Conservation (phyloP, 352 stramenopile genomes). For the Phytopythium litorale region DNA sequence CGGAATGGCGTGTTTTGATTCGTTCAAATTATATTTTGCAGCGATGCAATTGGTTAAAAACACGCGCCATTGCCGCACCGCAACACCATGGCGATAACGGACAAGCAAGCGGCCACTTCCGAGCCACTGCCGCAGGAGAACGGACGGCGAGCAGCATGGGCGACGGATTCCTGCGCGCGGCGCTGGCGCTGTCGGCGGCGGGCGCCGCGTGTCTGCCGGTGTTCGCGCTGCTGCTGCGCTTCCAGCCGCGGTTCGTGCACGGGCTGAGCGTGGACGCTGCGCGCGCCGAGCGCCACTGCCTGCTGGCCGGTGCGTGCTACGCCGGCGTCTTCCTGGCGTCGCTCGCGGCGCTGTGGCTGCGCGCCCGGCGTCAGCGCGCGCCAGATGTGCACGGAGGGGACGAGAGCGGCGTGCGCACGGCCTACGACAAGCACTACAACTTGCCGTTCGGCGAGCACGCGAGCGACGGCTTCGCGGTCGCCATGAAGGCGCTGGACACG, state of each 20-base stretch:
- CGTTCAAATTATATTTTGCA: background rate
- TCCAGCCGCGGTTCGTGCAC: slow-evolving; percentile 55
- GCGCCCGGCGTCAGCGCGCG: slow-evolving; percentile 10
- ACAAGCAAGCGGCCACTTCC: too few species aligned
- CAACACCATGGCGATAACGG: background rate
- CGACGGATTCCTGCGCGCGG: slow-evolving; percentile 28
- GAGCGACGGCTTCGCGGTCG: slow-evolving; percentile 27
- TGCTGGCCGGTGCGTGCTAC: slow-evolving; percentile 50
- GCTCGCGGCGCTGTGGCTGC: slow-evolving; percentile 14
- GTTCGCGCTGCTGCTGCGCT: slow-evolving; percentile 51
- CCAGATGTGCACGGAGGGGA: slow-evolving; percentile 1
- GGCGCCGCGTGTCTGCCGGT: slow-evolving; percentile 46
- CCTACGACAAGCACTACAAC: slow-evolving; percentile 19
- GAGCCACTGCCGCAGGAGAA: slow-evolving; percentile 1
- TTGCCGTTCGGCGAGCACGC: slow-evolving; percentile 30
- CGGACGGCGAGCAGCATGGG: background rate
- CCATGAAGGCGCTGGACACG: slow-evolving; percentile 20
- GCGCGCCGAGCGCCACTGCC: slow-evolving; percentile 58
- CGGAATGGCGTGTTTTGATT: slow-evolving; percentile 1
- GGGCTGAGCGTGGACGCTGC: slow-evolving; percentile 39
- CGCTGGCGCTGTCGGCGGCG: slow-evolving; percentile 43
- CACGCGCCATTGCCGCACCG: background rate
- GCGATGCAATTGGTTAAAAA: too few species aligned
- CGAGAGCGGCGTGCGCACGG: slow-evolving; percentile 5
- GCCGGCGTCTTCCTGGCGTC: slow-evolving; percentile 36